These are phyloP conservation scores for Jasminum sambac DNA, from an alignment of 257 asterid genomes.

Conservation along the genomic window DNA sequence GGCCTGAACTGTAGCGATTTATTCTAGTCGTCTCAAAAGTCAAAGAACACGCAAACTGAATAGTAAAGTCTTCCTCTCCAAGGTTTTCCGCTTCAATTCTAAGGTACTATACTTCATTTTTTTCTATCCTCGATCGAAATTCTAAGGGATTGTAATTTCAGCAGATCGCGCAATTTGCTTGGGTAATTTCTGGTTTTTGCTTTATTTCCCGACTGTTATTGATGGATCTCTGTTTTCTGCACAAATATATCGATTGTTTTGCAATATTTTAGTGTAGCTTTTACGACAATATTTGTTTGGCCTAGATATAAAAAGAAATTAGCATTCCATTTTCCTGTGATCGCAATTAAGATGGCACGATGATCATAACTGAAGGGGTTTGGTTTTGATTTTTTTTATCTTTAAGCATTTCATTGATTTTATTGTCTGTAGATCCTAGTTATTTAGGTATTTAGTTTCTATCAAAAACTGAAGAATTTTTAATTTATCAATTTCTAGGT, in stretches of 20 bases:
- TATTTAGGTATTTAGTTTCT: slow-evolving; percentile 6
- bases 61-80: slow-evolving; percentile 25
- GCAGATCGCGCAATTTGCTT: background rate
- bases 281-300: background rate
- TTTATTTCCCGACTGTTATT: background rate
- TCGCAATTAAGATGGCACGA: background rate
- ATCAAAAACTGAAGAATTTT: slow-evolving; percentile 1
- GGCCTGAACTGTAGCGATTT: background rate
- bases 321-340: background rate
- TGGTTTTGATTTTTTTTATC: background rate
- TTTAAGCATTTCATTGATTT: background rate
- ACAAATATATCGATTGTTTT: background rate
- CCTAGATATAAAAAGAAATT: background rate
- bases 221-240: background rate
- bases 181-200: background rate
- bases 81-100: slow-evolving; percentile 28
- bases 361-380: background rate
- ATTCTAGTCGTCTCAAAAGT: background rate
- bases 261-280: background rate
- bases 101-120: slow-evolving; percentile 27
- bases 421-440: background rate
- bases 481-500: slow-evolving; percentile 11
- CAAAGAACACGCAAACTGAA: slow-evolving; percentile 11
- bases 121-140: slow-evolving; percentile 9
- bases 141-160: background rate